phyloP scores from a whole-genome alignment of 2,329 filamentous ascomycete species.

The Myriangium duriaei region DNA sequence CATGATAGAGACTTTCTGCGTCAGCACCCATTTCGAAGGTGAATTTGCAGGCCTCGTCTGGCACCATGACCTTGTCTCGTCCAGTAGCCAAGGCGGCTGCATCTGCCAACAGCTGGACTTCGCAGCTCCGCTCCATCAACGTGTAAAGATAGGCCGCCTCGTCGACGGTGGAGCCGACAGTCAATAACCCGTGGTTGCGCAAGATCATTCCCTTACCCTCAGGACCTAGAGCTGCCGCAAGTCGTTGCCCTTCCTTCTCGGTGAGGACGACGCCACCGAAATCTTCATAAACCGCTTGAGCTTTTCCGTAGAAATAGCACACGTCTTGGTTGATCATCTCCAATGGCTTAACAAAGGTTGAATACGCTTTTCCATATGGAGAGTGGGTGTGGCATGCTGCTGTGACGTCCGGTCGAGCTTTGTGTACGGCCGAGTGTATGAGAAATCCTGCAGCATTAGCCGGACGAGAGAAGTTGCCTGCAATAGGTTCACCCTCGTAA shows the following conservation, averaged over 20 bases:
- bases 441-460: constrained; percentile 57
- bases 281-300: constrained; percentile 41
- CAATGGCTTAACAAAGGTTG: constrained; percentile 48
- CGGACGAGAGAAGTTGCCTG: constrained; percentile 47
- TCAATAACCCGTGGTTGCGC: constrained; percentile 60
- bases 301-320: constrained; percentile 49
- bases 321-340: constrained; percentile 62
- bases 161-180: constrained; percentile 59
- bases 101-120: constrained; percentile 55
- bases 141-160: constrained; percentile 61
- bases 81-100: constrained; percentile 48
- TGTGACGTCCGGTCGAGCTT: constrained; percentile 50
- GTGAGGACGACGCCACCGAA: constrained; percentile 53
- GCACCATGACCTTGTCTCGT: constrained; percentile 40
- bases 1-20: constrained; percentile 38
- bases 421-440: constrained; percentile 59
- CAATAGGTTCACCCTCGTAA: constrained; percentile 48
- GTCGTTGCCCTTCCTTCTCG: constrained; percentile 49
- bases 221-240: constrained; percentile 50
- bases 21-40: constrained; percentile 39
- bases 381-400: constrained; percentile 59
- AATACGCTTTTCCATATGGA: constrained; percentile 55
- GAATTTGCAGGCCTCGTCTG: constrained; percentile 43
- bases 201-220: constrained; percentile 52
- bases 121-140: constrained; percentile 55